phyloP scores from a whole-genome alignment of 2,329 filamentous ascomycete genomes.

The Pseudocercospora fuligena region DNA sequence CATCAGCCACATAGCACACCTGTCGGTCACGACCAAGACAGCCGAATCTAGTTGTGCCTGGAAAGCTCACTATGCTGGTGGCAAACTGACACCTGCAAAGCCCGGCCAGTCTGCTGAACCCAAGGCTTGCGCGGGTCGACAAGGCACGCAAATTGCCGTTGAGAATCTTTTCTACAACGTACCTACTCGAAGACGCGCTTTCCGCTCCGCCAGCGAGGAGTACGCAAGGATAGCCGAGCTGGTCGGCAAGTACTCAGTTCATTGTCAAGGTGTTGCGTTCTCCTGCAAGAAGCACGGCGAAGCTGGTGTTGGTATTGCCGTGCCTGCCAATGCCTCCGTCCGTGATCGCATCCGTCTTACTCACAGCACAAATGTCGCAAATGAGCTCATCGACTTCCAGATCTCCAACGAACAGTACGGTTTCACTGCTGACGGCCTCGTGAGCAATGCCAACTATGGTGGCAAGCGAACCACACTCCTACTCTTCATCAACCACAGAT shows the following conservation, averaged over 20 bases:
- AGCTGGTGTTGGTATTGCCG: conserved; percentile 77
- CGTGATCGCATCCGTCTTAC: conserved; percentile 89
- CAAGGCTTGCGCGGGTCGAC: conserved; percentile 82
- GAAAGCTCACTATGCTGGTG: conserved; percentile 85
- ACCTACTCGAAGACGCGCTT: conserved; percentile 83
- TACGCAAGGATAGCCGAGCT: conserved; percentile 98
- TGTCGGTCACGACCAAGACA: conserved; percentile 93
- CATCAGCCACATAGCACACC: conserved; percentile 97
- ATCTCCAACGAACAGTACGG: conserved; percentile 77
- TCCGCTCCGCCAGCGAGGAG: conserved; percentile 89
- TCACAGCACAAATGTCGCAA: conserved; percentile 81
- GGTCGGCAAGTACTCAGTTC: conserved; percentile 89
- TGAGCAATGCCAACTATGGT: conserved; percentile 93
- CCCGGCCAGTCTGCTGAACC: conserved; percentile 86
- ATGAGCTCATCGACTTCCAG: conserved; percentile 80
- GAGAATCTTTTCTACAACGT: conserved; percentile 98
- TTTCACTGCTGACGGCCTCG: conserved; percentile 79
- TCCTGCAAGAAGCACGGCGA: conserved; percentile 97
- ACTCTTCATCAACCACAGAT: conserved; percentile 94
- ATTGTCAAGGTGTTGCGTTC: conserved; percentile 89
- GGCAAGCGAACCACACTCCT: conserved; percentile 86
- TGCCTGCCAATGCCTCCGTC: conserved; percentile 72
- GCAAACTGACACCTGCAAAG: conserved; percentile 79
- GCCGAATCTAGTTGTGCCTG: conserved; percentile 86
- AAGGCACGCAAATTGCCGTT: conserved; percentile 90